Conservation (phyloP, 2,329 filamentous ascomycete genomes). For the Cryoendolithus antarcticus region DNA sequence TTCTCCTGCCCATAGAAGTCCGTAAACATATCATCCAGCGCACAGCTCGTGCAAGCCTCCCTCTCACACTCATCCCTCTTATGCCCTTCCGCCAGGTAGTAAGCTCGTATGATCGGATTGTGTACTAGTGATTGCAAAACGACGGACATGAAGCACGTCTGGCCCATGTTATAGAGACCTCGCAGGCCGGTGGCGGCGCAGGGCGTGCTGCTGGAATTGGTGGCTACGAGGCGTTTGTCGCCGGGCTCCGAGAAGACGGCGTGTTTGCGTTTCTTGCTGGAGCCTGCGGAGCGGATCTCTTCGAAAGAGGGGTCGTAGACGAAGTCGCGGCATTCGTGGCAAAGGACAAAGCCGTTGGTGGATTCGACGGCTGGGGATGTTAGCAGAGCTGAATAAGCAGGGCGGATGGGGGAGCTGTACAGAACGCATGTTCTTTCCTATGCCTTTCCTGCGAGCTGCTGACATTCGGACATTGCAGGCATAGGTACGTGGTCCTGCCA, state of each 20-base stretch:
- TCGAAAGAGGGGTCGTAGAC: slow-evolving; percentile 75
- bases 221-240: slow-evolving; percentile 56
- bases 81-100: slow-evolving; percentile 85
- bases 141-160: slow-evolving; percentile 96
- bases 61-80: slow-evolving; percentile 58
- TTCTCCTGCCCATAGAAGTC: slow-evolving; percentile 59
- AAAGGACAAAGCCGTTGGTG: slow-evolving; percentile 60
- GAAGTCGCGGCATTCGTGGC: slow-evolving; percentile 70
- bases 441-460: slow-evolving; percentile 58
- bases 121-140: slow-evolving; percentile 91
- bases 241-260: slow-evolving; percentile 52
- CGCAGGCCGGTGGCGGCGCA: slow-evolving; percentile 80
- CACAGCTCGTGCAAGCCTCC: slow-evolving; percentile 47
- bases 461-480: slow-evolving; percentile 59
- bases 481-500: slow-evolving; percentile 43
- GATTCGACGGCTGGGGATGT: slow-evolving; percentile 58
- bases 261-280: slow-evolving; percentile 53
- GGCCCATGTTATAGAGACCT: slow-evolving; percentile 94
- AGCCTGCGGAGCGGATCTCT: slow-evolving; percentile 50
- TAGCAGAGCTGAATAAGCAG: slow-evolving; percentile 9
- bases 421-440: slow-evolving; percentile 62
- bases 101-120: slow-evolving; percentile 82
- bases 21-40: slow-evolving; percentile 49
- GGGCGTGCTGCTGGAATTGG: slow-evolving; percentile 66
- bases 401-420: slow-evolving; percentile 30